Evolutionary conservation across 176 grass and related monocot species (phyloP).

Genomic region (Eremochloa ophiuroides): DNA sequence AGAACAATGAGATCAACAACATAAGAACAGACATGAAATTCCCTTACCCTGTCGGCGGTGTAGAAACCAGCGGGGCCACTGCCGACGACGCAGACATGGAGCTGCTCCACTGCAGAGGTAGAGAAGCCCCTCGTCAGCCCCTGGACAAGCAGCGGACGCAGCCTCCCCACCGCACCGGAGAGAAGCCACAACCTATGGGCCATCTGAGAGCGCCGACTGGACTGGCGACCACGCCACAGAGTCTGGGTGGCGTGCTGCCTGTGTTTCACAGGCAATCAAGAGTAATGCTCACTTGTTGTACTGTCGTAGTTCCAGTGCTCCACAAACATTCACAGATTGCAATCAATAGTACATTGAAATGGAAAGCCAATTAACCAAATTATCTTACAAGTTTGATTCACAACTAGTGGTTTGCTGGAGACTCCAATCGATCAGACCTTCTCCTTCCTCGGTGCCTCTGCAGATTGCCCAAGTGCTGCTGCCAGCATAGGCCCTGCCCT

Average conservation of each 20-base stretch:
- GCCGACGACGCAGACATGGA: constrained; percentile 79
- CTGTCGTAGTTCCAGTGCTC: no score
- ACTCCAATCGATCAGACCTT: no score
- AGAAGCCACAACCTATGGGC: constrained; percentile 5
- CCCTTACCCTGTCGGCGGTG: constrained; percentile 75
- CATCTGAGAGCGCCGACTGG: not conserved
- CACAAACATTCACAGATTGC: not conserved
- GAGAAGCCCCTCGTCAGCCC: constrained; percentile 39
- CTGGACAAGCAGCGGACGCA: constrained; percentile 7
- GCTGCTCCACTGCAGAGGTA: constrained; percentile 26
- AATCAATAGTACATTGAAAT: not conserved
- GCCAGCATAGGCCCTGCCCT: no score
- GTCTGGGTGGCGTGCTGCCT: no score
- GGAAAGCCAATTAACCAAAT: not conserved
- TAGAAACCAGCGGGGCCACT: constrained; percentile 93
- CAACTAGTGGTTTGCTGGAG: no score
- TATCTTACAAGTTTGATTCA: not conserved
- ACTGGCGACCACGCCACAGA: not conserved
- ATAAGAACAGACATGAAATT: not conserved
- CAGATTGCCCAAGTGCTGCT: no score
- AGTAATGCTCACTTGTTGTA: no score
- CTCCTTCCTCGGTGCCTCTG: no score
- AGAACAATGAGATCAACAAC: not conserved
- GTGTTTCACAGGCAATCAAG: no score
- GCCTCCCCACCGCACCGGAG: constrained; percentile 10